Evolutionary conservation across 768 basidiomycete species (phyloP).

Genomic region (Tremella yokohamensis): DNA sequence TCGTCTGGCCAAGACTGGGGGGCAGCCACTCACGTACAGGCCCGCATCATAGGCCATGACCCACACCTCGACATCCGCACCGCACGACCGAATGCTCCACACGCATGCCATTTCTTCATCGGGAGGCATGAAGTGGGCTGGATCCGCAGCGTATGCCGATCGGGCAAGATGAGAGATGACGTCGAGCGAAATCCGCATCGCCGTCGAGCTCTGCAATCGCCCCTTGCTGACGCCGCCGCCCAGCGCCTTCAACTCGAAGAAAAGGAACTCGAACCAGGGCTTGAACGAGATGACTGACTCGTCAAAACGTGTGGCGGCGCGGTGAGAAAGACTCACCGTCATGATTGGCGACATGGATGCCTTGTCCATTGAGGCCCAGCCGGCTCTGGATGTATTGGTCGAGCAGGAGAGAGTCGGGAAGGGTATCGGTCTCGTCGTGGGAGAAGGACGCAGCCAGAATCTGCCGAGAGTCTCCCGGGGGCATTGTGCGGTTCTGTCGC

Average conservation of each 20-base stretch:
- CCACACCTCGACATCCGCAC: background rate
- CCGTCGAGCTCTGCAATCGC: background rate
- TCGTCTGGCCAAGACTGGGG: no score
- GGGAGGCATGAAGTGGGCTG: slow-evolving; percentile 1
- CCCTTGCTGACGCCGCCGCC: slow-evolving; percentile 1
- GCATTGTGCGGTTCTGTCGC: background rate
- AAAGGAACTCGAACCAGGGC: slow-evolving; percentile 1
- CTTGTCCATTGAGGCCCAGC: no score
- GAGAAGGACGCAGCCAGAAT: no score
- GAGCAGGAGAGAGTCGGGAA: no score
- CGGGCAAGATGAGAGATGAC: slow-evolving; percentile 1
- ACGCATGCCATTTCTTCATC: background rate
- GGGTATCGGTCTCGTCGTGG: no score
- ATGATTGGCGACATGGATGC: background rate
- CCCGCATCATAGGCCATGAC: background rate
- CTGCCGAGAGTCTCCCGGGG: no score
- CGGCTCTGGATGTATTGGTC: no score
- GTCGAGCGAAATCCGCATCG: background rate
- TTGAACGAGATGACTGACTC: background rate
- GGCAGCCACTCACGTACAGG: no score
- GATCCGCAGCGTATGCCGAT: background rate
- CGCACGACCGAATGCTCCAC: background rate
- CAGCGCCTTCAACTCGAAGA: slow-evolving; percentile 1
- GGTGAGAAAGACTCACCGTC: background rate
- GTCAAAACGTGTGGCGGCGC: no score